Percentiles rank a stretch among this genome's conserved stretches.
Evolutionary conservation across 1,284 basidiomycete species (phyloP).

Genomic region (Ustilago cynodontis): DNA sequence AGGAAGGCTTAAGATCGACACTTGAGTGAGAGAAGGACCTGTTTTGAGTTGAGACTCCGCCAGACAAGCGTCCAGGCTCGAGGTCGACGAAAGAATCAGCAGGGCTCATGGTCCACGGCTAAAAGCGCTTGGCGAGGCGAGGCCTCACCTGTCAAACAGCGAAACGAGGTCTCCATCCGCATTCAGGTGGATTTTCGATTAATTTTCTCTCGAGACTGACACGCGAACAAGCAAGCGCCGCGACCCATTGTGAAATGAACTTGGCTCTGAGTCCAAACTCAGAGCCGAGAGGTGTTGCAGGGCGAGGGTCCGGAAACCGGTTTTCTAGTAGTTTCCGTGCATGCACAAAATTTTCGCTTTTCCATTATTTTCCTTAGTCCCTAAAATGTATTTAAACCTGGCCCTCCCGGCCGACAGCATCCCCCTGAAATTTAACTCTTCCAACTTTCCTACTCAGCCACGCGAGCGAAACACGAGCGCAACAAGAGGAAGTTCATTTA

Average conservation of each 20-base stretch:
- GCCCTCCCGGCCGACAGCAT: too few relatives aligned
- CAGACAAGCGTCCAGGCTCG: slow-evolving; percentile 7
- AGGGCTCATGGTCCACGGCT: neutral
- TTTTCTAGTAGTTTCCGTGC: too few relatives aligned
- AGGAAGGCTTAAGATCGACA: neutral
- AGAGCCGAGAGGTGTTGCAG: slow-evolving; percentile 24
- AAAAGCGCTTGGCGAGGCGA: neutral
- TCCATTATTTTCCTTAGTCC: too few relatives aligned
- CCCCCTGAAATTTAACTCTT: neutral
- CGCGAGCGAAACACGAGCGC: too few relatives aligned
- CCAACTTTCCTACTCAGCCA: too few relatives aligned
- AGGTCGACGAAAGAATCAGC: neutral
- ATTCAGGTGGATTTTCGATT: slow-evolving; percentile 2
- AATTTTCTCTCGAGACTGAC: neutral
- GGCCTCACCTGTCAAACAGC: neutral
- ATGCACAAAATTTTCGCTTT: too few relatives aligned
- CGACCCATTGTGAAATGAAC: neutral
- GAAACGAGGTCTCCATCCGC: neutral
- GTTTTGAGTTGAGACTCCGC: slow-evolving; percentile 7
- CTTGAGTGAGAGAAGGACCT: neutral
- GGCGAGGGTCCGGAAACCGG: too few relatives aligned
- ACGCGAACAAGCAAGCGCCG: slow-evolving; percentile 5
- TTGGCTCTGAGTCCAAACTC: slow-evolving; percentile 25
- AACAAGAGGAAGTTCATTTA: too few relatives aligned
- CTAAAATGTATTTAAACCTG: too few relatives aligned